Conservation (phyloP, 208 protist genomes). For the Leishmania amazonensis region DNA sequence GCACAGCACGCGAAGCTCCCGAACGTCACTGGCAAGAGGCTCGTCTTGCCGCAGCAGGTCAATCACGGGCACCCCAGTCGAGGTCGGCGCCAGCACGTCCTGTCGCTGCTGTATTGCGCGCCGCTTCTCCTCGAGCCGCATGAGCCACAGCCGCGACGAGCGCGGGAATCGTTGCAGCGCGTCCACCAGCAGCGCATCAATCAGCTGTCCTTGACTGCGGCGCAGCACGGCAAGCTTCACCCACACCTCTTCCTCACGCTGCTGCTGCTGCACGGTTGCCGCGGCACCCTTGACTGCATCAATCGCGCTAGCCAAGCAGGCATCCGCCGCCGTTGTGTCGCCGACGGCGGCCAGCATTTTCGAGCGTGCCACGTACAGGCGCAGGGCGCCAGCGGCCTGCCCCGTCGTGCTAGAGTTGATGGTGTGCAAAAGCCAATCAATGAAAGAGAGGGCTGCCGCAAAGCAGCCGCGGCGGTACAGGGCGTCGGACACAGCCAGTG, state of each 20-base stretch:
- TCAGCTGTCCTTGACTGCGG: slow-evolving; percentile 35
- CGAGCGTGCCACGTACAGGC: slow-evolving; percentile 35
- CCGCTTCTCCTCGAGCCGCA: slow-evolving; percentile 56
- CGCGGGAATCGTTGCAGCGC: slow-evolving; percentile 42
- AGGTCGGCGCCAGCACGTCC: slow-evolving; percentile 1
- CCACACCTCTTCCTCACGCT: slow-evolving; percentile 47
- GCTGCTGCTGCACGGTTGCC: background rate
- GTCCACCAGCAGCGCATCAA: slow-evolving; percentile 20
- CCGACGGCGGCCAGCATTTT: slow-evolving; percentile 48
- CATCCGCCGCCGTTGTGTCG: slow-evolving; percentile 37
- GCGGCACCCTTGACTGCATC: slow-evolving; percentile 5
- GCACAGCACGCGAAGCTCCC: slow-evolving; percentile 51
- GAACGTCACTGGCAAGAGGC: slow-evolving; percentile 11
- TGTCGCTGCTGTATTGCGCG: slow-evolving; percentile 16
- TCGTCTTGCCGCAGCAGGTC: slow-evolving; percentile 24
- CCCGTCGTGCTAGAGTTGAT: background rate
- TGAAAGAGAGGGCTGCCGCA: slow-evolving; percentile 10
- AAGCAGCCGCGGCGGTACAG: slow-evolving; percentile 17
- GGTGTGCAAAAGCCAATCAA: slow-evolving; percentile 9
- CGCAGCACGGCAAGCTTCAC: slow-evolving; percentile 64
- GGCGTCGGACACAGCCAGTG: slow-evolving; percentile 25
- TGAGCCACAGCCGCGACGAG: slow-evolving; percentile 65
- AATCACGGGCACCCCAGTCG: background rate
- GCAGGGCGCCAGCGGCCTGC: slow-evolving; percentile 5
- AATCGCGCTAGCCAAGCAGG: slow-evolving; percentile 37